Evolutionary conservation across 306 rosid genomes (phyloP), one percentile per base, ranked within the genome.

Genomic region (Cucurbita argyrosperma): DNA sequence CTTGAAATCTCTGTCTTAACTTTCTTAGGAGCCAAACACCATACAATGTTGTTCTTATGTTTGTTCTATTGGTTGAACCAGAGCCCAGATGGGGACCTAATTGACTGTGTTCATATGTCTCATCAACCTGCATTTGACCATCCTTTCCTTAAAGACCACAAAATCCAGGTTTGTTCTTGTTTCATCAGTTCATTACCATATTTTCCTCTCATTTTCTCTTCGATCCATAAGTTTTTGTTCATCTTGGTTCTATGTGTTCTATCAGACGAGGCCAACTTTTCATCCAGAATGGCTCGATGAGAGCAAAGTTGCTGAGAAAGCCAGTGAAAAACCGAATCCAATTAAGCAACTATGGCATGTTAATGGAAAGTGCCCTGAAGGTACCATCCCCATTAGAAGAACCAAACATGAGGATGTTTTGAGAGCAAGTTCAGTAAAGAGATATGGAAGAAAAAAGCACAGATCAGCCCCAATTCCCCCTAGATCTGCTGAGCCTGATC

Each of bases 1-100:
- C 37, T 64, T 64, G 2, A 14, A 15, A 35, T 63, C 12, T 37
- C 49, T 23, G 0, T 11, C 23, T 1, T 4, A 18, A 16, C 70
- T 64, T 64, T 68, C 23, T 45, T 35, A 49, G 21, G 43, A 49
- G 10, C 26, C 15, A 69, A 64, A 42, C 71, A 63, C 37, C n/a
- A 66, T 19, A 45, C 30, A 10, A 2, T 19, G 5, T 19, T 43
- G 40, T 37, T 26, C 60, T 70, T 13, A 70, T 49, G 19, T 64
- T 63, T 52, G 38, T 63, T 62, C 35, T 65, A 51, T 5, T 65
- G 81, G 68, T 67, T 57, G 52, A 72, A 74, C 88, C 97, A 95
- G 99, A 95, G 99, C 65, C 91, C 97, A 81, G 99, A 95, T 82
- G 99, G 99, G 39, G 99, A 95, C 84, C 72, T 79, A 5, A 95